These are phyloP conservation scores for Domatiomyces globalis DNA, from an alignment of 2,329 filamentous ascomycete genomes.

Conservation along the genomic window DNA sequence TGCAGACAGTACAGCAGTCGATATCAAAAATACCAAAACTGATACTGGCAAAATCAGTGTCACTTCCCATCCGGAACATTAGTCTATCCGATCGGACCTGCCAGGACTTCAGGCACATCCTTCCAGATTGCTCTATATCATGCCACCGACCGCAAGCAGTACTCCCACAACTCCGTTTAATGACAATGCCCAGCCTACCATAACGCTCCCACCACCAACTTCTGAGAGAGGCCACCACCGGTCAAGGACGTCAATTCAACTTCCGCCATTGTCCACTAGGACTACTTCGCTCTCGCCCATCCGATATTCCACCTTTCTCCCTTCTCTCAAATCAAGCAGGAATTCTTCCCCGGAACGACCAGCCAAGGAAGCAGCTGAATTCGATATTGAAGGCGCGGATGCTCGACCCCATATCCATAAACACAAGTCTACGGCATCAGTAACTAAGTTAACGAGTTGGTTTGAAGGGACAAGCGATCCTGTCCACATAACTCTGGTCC, in stretches of 20 bases:
- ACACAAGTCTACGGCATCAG: constrained; percentile 4
- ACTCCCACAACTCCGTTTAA: constrained; percentile 1
- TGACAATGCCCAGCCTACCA: constrained; percentile 1
- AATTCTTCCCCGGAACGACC: constrained; percentile 14
- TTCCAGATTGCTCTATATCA: background rate
- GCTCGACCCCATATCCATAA: constrained; percentile 7
- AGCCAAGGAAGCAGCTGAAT: constrained; percentile 7
- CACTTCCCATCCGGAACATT: background rate
- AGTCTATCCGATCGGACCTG: background rate
- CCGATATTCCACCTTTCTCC: constrained; percentile 14
- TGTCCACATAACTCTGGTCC: constrained; percentile 32
- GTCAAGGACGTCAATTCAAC: constrained; percentile 12
- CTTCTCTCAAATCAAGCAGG: constrained; percentile 12
- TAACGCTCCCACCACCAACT: constrained; percentile 12
- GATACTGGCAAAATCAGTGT: background rate
- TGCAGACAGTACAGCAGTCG: background rate
- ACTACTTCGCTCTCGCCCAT: constrained; percentile 13
- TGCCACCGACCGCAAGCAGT: background rate
- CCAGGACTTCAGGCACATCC: background rate
- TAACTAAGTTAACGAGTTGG: constrained; percentile 31
- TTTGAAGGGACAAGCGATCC: constrained; percentile 40
- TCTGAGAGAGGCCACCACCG: constrained; percentile 12
- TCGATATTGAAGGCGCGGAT: constrained; percentile 1
- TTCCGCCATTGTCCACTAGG: constrained; percentile 12
- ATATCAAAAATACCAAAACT: background rate